A percentile compares a stretch with the other conserved stretches of the same genome.
These are phyloP conservation scores for Chlamydomonas sp. DNA, from an alignment of 139 green algal species.

Conservation along the genomic window DNA sequence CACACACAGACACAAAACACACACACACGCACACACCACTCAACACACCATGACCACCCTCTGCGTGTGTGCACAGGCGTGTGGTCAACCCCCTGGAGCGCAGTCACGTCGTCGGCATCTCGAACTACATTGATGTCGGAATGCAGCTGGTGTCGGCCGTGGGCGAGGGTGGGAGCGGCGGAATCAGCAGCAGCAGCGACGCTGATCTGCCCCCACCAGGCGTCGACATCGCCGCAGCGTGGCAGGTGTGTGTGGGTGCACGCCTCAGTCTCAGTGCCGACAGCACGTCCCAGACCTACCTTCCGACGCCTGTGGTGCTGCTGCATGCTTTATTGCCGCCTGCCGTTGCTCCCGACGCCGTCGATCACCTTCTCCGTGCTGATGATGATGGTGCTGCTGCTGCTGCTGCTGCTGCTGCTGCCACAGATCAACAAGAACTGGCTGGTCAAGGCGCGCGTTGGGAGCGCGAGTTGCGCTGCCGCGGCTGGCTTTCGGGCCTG, in stretches of 20 bases:
- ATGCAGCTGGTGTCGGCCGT: too few relatives aligned
- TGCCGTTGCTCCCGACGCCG: too few relatives aligned
- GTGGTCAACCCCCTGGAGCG: slow-evolving; percentile 71
- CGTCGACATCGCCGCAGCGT: too few relatives aligned
- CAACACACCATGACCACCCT: not conserved
- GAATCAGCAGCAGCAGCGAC: too few relatives aligned
- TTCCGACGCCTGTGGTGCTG: too few relatives aligned
- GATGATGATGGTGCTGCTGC: not conserved
- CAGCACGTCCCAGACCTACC: too few relatives aligned
- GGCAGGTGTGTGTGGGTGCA: too few relatives aligned
- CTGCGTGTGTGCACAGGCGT: slow-evolving; percentile 3
- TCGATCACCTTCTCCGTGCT: not conserved
- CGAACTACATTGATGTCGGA: slow-evolving; percentile 76
- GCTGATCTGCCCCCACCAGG: too few relatives aligned
- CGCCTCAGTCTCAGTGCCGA: too few relatives aligned
- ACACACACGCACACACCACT: not conserved
- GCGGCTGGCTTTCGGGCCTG: slow-evolving; percentile 18
- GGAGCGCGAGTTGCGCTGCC: slow-evolving; percentile 27
- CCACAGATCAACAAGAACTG: slow-evolving; percentile 73
- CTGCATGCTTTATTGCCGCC: too few relatives aligned
- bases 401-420: not conserved
- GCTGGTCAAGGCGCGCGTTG: slow-evolving; percentile 56
- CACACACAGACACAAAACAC: not conserved
- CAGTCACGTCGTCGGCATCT: slow-evolving; percentile 68
- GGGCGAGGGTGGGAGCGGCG: too few relatives aligned